Percentiles rank a stretch among this genome's conserved stretches.
phyloP scores from a whole-genome alignment of 2,329 filamentous ascomycete genomes.

The Drechslera avenae region DNA sequence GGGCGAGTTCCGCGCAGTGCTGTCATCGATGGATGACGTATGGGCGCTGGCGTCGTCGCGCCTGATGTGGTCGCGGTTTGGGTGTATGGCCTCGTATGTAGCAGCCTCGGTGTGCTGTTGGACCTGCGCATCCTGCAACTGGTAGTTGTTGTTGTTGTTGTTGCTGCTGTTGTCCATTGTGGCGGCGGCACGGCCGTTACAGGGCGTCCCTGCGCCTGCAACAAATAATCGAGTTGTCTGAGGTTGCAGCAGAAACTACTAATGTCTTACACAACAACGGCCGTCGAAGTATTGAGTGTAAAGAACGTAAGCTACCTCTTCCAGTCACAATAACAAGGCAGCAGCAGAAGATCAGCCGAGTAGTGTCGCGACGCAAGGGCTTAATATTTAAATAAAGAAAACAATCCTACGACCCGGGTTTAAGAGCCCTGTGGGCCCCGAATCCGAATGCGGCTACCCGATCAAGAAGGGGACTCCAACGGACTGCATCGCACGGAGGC shows the following conservation, averaged over 20 bases:
- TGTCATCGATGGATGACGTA: conserved; percentile 30
- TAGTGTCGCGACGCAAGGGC: conserved; percentile 8
- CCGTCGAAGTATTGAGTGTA: conserved; percentile 14
- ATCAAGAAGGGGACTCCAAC: conserved; percentile 8
- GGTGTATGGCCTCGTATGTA: conserved; percentile 40
- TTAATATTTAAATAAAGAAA: conserved; percentile 15
- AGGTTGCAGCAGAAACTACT: background rate
- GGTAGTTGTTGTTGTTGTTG: too few relatives aligned
- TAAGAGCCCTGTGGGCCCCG: conserved; percentile 17
- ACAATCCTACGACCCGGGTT: conserved; percentile 14
- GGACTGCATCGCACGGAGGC: conserved; percentile 21
- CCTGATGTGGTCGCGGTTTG: conserved; percentile 22
- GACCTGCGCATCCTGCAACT: conserved; percentile 27
- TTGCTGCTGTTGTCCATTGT: conserved; percentile 38
- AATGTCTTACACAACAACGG: conserved; percentile 12
- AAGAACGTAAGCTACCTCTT: conserved; percentile 16
- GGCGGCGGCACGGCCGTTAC: conserved; percentile 10
- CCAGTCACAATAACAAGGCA: conserved; percentile 7
- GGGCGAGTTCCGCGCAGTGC: conserved; percentile 28
- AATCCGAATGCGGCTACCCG: conserved; percentile 5
- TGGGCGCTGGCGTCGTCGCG: conserved; percentile 25
- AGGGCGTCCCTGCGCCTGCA: conserved; percentile 23
- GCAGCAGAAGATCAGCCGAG: conserved; percentile 1
- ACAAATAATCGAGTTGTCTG: background rate
- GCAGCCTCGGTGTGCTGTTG: conserved; percentile 28